phyloP scores from a whole-genome alignment of 345 rosid genomes.

The Brassica incana region DNA sequence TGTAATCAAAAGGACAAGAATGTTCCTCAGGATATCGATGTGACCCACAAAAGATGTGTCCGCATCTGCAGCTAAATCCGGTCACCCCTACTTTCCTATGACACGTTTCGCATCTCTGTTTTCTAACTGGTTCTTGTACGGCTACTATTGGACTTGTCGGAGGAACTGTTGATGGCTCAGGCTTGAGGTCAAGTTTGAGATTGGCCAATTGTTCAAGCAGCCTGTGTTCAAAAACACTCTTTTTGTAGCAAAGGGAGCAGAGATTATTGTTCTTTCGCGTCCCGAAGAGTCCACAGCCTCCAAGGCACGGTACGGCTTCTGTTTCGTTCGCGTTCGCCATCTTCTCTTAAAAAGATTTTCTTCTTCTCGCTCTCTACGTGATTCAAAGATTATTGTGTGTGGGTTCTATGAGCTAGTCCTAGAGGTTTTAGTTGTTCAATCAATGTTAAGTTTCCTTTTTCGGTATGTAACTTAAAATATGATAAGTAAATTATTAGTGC shows the following conservation, averaged over 20 bases:
- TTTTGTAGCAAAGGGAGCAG: slow-evolving; percentile 25
- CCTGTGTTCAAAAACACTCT: neutral
- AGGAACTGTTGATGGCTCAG: neutral
- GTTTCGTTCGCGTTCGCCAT: neutral
- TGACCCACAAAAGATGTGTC: slow-evolving; percentile 57
- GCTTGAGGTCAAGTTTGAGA: neutral
- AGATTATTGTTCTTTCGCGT: slow-evolving; percentile 23
- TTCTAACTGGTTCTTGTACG: neutral
- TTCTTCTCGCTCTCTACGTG: neutral
- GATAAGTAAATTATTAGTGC: neutral
- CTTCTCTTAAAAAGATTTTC: neutral
- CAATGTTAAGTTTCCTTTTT: slow-evolving; percentile 1
- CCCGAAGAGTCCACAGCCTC: slow-evolving; percentile 32
- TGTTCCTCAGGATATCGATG: slow-evolving; percentile 84
- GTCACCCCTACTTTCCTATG: slow-evolving; percentile 61
- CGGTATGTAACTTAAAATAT: neutral
- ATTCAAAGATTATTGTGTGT: neutral
- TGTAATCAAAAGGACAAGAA: slow-evolving; percentile 65
- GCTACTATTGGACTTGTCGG: neutral
- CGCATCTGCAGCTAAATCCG: slow-evolving; percentile 69
- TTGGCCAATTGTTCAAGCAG: neutral
- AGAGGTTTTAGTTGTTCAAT: neutral
- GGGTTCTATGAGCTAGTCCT: neutral
- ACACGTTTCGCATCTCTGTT: slow-evolving; percentile 55
- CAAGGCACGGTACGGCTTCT: slow-evolving; percentile 9